Conservation (phyloP, 169 alveolate species). For the Cystoisospora suis region DNA sequence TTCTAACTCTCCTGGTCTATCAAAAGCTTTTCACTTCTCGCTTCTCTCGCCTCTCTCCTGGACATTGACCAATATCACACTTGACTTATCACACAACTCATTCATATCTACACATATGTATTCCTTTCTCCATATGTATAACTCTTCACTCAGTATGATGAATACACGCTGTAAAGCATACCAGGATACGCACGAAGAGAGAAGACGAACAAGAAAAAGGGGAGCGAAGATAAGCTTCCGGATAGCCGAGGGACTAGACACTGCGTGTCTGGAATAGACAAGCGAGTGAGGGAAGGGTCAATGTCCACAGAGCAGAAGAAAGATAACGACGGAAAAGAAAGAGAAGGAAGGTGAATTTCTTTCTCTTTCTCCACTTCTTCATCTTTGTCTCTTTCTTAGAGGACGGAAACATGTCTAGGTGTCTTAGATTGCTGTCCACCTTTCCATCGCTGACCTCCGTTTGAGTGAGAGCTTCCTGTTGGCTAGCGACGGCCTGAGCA, state of each 20-base stretch:
- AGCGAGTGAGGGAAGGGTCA: too few species aligned
- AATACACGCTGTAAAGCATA: background rate
- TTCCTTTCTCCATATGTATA: background rate
- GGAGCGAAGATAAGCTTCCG: background rate
- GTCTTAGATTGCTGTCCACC: too few species aligned
- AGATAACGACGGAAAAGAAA: background rate
- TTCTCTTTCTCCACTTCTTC: too few species aligned
- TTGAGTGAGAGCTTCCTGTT: background rate
- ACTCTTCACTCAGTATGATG: too few species aligned
- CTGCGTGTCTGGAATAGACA: too few species aligned
- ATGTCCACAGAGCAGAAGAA: background rate
- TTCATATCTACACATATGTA: background rate
- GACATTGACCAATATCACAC: too few species aligned
- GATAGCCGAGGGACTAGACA: background rate
- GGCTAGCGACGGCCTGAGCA: background rate
- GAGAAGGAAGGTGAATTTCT: background rate
- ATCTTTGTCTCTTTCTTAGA: too few species aligned
- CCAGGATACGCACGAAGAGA: background rate
- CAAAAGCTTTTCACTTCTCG: too few species aligned
- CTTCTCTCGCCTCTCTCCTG: too few species aligned
- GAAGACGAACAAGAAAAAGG: background rate
- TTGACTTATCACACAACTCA: too few species aligned
- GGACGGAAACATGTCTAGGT: too few species aligned
- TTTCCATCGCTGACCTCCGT: background rate
- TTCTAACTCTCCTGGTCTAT: too few species aligned